phyloP scores from a whole-genome alignment of 75 land plant genomes.

The Selaginella tamariscina region DNA sequence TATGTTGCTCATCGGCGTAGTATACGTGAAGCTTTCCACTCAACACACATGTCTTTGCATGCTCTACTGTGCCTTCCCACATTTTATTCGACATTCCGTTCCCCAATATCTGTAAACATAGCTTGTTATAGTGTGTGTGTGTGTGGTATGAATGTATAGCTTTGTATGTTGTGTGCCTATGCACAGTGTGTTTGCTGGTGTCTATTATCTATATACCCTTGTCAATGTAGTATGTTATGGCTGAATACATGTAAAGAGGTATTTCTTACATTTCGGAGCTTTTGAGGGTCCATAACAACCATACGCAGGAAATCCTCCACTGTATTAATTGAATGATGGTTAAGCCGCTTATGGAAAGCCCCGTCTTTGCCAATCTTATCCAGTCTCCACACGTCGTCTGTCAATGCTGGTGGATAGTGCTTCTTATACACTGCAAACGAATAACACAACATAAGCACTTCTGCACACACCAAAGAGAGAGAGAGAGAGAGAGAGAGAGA shows the following conservation, averaged over 20 bases:
- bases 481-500: not conserved
- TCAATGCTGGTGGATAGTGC: slow-evolving; percentile 84
- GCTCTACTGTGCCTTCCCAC: slow-evolving; percentile 91
- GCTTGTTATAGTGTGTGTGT: too few species aligned
- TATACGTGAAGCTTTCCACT: slow-evolving; percentile 77
- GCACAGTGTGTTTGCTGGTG: not conserved
- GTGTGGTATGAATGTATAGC: too few species aligned
- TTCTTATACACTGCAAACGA: slow-evolving; percentile 79
- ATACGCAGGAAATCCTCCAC: slow-evolving; percentile 81
- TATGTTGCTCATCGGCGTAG: slow-evolving; percentile 54
- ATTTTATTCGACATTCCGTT: slow-evolving; percentile 97
- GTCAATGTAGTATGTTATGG: not conserved
- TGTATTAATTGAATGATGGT: slow-evolving; percentile 36
- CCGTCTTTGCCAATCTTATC: slow-evolving; percentile 98
- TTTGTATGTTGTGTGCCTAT: too few species aligned
- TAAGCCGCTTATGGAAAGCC: slow-evolving; percentile 80
- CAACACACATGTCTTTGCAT: slow-evolving; percentile 87
- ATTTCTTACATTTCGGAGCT: slow-evolving; percentile 54
- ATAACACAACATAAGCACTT: not conserved
- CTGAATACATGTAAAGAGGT: not conserved
- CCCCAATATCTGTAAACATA: slow-evolving; percentile 68
- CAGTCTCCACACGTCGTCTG: slow-evolving; percentile 91
- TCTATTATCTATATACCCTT: not conserved
- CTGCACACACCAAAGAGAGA: not conserved
- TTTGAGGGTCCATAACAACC: slow-evolving; percentile 56